A percentile compares a stretch with the other conserved stretches of the same genome.
phyloP scores from a whole-genome alignment of 192 early-diverging fungal species.

The Coemansia sp. region DNA sequence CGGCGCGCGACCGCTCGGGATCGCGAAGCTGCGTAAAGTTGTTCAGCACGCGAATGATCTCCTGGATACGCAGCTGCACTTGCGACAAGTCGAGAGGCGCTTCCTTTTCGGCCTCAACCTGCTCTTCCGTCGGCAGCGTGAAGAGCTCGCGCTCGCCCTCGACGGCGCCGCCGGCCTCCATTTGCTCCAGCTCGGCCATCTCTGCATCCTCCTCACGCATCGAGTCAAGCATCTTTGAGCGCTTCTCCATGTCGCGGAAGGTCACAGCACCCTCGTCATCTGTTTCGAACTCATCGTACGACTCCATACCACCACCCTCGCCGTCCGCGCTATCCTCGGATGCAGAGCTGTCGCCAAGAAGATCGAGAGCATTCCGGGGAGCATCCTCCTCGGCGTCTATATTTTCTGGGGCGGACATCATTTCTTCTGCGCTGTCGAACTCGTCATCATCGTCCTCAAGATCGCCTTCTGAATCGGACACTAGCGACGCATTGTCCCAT shows the following conservation, averaged over 20 bases:
- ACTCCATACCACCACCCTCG: constrained; percentile 35
- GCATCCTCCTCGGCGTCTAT: constrained; percentile 10
- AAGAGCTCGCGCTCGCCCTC: constrained; percentile 58
- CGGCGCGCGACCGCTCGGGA: constrained; percentile 66
- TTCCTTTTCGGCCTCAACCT: constrained; percentile 67
- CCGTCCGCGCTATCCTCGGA: constrained; percentile 23
- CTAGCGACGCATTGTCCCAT: constrained; percentile 51
- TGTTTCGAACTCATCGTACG: constrained; percentile 54
- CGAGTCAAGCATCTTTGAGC: constrained; percentile 60
- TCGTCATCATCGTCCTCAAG: constrained; percentile 53
- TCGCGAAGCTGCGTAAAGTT: constrained; percentile 88
- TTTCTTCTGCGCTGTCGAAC: constrained; percentile 40
- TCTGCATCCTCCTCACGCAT: constrained; percentile 60
- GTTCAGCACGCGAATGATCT: constrained; percentile 83
- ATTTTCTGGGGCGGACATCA: constrained; percentile 36
- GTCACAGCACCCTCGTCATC: constrained; percentile 28
- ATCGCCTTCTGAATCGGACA: constrained; percentile 53
- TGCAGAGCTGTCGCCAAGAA: constrained; percentile 45
- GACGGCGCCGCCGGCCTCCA: constrained; percentile 60
- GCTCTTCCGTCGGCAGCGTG: constrained; percentile 62
- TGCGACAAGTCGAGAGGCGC: constrained; percentile 67
- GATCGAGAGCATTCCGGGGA: constrained; percentile 15
- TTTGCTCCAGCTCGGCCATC: constrained; percentile 69
- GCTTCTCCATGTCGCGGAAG: constrained; percentile 70
- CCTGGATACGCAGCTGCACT: constrained; percentile 86